Conservation (phyloP, 73 alveolate genomes). For the Tetrahymena malaccensis region DNA sequence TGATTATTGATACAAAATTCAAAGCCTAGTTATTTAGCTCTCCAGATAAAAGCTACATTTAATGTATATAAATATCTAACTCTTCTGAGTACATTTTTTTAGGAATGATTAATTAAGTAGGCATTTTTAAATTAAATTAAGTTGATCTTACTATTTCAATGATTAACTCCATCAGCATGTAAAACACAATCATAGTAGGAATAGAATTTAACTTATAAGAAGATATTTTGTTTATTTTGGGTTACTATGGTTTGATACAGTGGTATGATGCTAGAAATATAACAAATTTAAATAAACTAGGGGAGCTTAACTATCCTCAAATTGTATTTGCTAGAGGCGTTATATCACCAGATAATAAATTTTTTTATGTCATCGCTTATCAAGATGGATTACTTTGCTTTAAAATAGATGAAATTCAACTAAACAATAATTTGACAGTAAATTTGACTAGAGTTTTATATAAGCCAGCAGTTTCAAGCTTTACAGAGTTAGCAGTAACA, state of each 20-base stretch:
- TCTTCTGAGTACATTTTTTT: not conserved
- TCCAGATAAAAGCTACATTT: not conserved
- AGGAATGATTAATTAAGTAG: not conserved
- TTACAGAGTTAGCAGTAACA: not conserved
- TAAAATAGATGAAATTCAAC: not conserved
- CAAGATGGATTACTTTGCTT: not conserved
- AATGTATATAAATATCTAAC: not conserved
- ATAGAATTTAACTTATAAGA: not conserved
- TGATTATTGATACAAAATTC: not conserved
- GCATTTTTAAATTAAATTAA: not conserved
- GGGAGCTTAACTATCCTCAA: not conserved
- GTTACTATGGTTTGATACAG: not conserved
- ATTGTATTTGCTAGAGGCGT: not conserved
- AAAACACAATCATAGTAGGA: not conserved
- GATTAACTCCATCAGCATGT: not conserved
- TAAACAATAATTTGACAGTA: not conserved
- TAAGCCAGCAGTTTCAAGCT: not conserved
- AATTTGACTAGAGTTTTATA: not conserved
- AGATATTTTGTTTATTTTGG: not conserved
- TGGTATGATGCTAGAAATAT: not conserved
- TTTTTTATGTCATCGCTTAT: not conserved
- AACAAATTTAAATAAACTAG: not conserved
- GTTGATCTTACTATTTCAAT: not conserved
- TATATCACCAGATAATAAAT: not conserved
- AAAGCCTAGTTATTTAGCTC: not conserved